phyloP scores from a whole-genome alignment of 306 rosid genomes.

The Cercis canadensis region DNA sequence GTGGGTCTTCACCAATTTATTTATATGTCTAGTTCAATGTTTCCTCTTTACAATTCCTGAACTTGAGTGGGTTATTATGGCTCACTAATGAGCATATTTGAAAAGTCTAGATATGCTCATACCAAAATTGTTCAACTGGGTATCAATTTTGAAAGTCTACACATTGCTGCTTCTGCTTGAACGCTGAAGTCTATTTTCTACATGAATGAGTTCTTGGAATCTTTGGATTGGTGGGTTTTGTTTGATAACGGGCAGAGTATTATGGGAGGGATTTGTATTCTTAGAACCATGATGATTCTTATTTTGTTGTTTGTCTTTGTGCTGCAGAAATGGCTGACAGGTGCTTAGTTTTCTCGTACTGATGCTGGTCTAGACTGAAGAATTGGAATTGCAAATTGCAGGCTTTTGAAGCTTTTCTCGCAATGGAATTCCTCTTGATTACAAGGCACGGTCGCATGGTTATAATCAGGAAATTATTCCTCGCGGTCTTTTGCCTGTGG shows the following conservation, averaged over 20 bases:
- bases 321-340: conserved; percentile 44
- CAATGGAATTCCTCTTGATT: conserved; percentile 48
- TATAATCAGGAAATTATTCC: conserved; percentile 38
- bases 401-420: conserved; percentile 20
- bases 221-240: conserved; percentile 24
- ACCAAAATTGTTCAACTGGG: conserved; percentile 38
- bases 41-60: conserved; percentile 35
- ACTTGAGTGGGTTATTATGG: conserved; percentile 26
- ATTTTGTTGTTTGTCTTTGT: conserved; percentile 33
- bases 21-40: conserved; percentile 31
- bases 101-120: conserved; percentile 15
- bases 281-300: neutral
- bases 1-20: conserved; percentile 46
- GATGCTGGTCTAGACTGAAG: conserved; percentile 39
- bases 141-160: conserved; percentile 34
- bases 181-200: conserved; percentile 39
- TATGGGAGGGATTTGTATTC: neutral
- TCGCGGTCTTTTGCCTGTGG: conserved; percentile 56
- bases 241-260: neutral
- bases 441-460: conserved; percentile 28
- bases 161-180: conserved; percentile 26
- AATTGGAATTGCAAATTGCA: conserved; percentile 29
- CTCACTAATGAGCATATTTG: conserved; percentile 12
- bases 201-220: conserved; percentile 30
- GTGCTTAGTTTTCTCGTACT: conserved; percentile 36